Conservation (phyloP, 2,329 filamentous ascomycete species). For the Curvularia lunata region DNA sequence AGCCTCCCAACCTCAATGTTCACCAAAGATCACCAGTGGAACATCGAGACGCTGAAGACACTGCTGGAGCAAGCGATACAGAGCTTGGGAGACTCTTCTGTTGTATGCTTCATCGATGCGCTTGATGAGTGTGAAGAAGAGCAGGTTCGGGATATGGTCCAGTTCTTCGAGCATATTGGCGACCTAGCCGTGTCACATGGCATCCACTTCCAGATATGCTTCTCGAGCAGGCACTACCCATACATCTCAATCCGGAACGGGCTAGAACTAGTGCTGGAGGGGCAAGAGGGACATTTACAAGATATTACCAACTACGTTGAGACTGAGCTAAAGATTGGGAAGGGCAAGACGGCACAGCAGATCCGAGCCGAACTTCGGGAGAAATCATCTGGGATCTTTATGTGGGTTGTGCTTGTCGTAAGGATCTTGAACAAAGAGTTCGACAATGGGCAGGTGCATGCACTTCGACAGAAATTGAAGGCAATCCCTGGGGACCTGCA, state of each 20-base stretch:
- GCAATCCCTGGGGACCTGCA: neutral
- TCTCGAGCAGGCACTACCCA: slow-evolving; percentile 54
- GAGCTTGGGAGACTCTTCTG: slow-evolving; percentile 17
- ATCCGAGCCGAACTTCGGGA: slow-evolving; percentile 43
- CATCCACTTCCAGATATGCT: too few species aligned
- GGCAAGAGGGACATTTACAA: slow-evolving; percentile 43
- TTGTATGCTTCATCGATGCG: slow-evolving; percentile 50
- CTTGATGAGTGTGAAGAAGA: slow-evolving; percentile 58
- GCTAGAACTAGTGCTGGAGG: slow-evolving; percentile 44
- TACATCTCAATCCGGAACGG: slow-evolving; percentile 47
- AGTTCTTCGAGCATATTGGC: slow-evolving; percentile 52
- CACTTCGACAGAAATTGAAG: neutral
- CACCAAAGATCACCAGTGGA: slow-evolving; percentile 21
- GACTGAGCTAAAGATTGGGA: slow-evolving; percentile 30
- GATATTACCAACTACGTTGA: slow-evolving; percentile 45
- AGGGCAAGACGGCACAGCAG: slow-evolving; percentile 19
- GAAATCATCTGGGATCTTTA: slow-evolving; percentile 53
- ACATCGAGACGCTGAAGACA: slow-evolving; percentile 16
- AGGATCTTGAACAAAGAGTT: slow-evolving; percentile 56
- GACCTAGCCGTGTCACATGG: slow-evolving; percentile 33
- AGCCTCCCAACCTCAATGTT: slow-evolving; percentile 8
- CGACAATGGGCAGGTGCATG: slow-evolving; percentile 38
- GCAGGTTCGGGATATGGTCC: slow-evolving; percentile 54
- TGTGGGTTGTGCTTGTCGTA: slow-evolving; percentile 44
- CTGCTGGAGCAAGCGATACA: slow-evolving; percentile 29